These are phyloP conservation scores for Oryza brachyantha DNA, from an alignment of 176 grass and related monocot genomes.

Conservation along the genomic window DNA sequence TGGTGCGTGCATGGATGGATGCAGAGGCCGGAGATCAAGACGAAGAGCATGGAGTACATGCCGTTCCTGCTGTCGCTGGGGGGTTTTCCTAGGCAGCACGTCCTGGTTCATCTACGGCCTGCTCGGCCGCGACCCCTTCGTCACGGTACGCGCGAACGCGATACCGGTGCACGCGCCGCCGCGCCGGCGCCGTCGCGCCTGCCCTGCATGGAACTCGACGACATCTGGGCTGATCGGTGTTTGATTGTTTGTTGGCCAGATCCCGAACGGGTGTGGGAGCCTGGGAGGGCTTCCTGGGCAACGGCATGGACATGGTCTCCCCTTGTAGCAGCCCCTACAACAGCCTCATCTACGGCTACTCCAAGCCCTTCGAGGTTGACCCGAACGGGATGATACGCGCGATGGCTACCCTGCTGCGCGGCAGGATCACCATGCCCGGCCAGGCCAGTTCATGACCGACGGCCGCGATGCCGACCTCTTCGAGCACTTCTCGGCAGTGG, in stretches of 20 bases:
- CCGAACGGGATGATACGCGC: slow-evolving; percentile 6
- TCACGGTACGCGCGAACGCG: slow-evolving; percentile 63
- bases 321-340: slow-evolving; percentile 13
- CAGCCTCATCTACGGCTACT: slow-evolving; percentile 15
- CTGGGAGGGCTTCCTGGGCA: slow-evolving; percentile 52
- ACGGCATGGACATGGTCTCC: background rate
- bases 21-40: slow-evolving; percentile 93
- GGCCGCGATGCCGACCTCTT: slow-evolving; percentile 19
- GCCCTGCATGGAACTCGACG: no score
- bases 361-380: background rate
- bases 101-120: slow-evolving; percentile 97
- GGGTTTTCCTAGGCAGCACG: slow-evolving; percentile 86
- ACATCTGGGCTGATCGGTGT: no score
- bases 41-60: slow-evolving; percentile 97
- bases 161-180: no score
- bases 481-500: slow-evolving; percentile 23
- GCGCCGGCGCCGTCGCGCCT: no score
- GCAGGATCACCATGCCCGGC: slow-evolving; percentile 34
- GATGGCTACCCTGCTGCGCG: slow-evolving; percentile 18
- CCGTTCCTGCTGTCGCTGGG: slow-evolving; percentile 88
- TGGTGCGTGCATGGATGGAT: background rate
- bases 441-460: slow-evolving; percentile 29
- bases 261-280: slow-evolving; percentile 89
- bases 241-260: slow-evolving; percentile 29
- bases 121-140: slow-evolving; percentile 75